Evolutionary conservation across 1,284 basidiomycete genomes (phyloP).

Genomic region (Malassezia arunalokei): DNA sequence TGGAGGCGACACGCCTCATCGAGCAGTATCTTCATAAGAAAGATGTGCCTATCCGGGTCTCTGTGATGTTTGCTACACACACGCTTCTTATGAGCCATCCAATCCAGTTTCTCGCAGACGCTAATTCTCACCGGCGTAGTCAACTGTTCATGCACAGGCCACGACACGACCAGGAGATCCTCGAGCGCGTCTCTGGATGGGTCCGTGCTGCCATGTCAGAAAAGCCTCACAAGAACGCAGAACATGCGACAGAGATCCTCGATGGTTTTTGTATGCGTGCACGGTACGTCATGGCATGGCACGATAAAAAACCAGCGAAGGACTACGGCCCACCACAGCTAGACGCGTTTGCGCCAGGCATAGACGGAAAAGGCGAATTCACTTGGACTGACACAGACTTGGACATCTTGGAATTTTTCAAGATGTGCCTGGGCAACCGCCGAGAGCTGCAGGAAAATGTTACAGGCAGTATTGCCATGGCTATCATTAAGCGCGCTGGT

Average conservation of each 20-base stretch:
- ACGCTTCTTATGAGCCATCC: constrained; percentile 59
- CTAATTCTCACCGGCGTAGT: constrained; percentile 53
- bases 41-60: constrained; percentile 11
- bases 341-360: constrained; percentile 19
- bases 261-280: constrained; percentile 46
- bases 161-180: constrained; percentile 53
- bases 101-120: constrained; percentile 57
- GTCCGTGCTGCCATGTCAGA: constrained; percentile 42
- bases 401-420: constrained; percentile 58
- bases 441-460: constrained; percentile 59
- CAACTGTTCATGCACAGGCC: constrained; percentile 63
- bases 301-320: constrained; percentile 1
- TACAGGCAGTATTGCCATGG: constrained; percentile 52
- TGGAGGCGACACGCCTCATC: neutral
- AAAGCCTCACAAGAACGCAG: constrained; percentile 10
- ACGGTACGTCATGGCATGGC: constrained; percentile 7
- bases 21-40: constrained; percentile 1
- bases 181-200: constrained; percentile 55
- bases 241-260: constrained; percentile 5
- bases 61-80: constrained; percentile 58
- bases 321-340: constrained; percentile 3
- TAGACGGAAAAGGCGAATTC: constrained; percentile 36
- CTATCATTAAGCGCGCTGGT: constrained; percentile 57
- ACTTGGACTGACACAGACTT: constrained; percentile 56
- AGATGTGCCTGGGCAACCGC: constrained; percentile 54